Evolutionary conservation across 257 asterid species (phyloP).

Genomic region (Ocimum tenuiflorum): DNA sequence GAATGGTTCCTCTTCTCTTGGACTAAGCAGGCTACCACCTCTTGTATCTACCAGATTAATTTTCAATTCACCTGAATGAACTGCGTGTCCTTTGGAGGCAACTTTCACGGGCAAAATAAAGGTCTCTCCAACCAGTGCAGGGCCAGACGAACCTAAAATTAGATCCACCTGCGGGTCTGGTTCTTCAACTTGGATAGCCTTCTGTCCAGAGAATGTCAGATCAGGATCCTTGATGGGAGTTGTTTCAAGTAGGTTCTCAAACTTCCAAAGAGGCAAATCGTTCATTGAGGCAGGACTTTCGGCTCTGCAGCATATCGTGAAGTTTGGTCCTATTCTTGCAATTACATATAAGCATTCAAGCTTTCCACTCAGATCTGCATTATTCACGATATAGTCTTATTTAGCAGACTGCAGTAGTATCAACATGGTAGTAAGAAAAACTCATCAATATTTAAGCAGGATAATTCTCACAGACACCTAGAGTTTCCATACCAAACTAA

Average conservation of each 20-base stretch:
- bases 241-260: slow-evolving; percentile 75
- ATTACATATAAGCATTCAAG: slow-evolving; percentile 88
- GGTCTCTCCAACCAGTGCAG: slow-evolving; percentile 89
- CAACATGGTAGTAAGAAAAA: background rate
- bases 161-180: slow-evolving; percentile 97
- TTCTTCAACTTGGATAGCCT: slow-evolving; percentile 94
- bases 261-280: slow-evolving; percentile 89
- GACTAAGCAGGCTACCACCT: slow-evolving; percentile 96
- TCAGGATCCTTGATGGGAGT: slow-evolving; percentile 79
- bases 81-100: slow-evolving; percentile 81
- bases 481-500: slow-evolving; percentile 2
- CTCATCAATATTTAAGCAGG: slow-evolving; percentile 4
- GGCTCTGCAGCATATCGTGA: slow-evolving; percentile 89
- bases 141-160: slow-evolving; percentile 63
- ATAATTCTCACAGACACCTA: slow-evolving; percentile 1
- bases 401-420: slow-evolving; percentile 1
- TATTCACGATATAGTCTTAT: slow-evolving; percentile 21
- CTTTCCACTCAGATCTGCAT: slow-evolving; percentile 96
- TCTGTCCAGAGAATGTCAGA: slow-evolving; percentile 90
- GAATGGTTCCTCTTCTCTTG: slow-evolving; percentile 77
- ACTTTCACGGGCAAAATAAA: slow-evolving; percentile 77
- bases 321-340: slow-evolving; percentile 79
- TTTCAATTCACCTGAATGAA: slow-evolving; percentile 85
- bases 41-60: slow-evolving; percentile 91
- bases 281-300: slow-evolving; percentile 97